A percentile compares a stretch with the other conserved stretches of the same genome.
Conservation (phyloP, 306 rosid species). For the Datisca glomerata region DNA sequence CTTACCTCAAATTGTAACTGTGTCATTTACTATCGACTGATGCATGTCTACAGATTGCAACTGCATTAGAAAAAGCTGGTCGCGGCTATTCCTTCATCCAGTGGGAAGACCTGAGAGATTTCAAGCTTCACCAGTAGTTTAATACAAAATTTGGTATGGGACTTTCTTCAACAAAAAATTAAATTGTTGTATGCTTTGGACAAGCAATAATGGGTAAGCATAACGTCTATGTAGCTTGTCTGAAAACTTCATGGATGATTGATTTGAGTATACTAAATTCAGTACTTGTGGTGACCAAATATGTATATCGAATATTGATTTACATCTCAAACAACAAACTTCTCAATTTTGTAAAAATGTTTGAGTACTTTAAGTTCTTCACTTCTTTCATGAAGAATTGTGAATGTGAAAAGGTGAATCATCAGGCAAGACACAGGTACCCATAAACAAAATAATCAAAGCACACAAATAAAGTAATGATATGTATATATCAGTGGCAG, state of each 20-base stretch:
- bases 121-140: constrained; percentile 22
- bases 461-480: too few species aligned
- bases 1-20: not conserved
- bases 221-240: not conserved
- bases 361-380: too few species aligned
- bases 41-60: not conserved
- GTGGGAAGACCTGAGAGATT: constrained; percentile 7
- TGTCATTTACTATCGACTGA: not conserved
- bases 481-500: too few species aligned
- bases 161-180: constrained; percentile 17
- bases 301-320: not conserved
- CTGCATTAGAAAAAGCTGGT: not conserved
- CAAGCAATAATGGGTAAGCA: not conserved
- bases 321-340: not conserved
- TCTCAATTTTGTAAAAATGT: too few species aligned
- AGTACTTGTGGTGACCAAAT: not conserved
- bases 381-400: too few species aligned
- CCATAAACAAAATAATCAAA: too few species aligned
- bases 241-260: not conserved
- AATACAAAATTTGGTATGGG: constrained; percentile 24
- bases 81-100: not conserved
- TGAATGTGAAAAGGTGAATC: too few species aligned
- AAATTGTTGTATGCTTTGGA: not conserved
- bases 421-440: too few species aligned
- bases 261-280: not conserved